Evolutionary conservation across 1,284 basidiomycete genomes (phyloP).

Genomic region (Melanopsichium pennsylvanicum): DNA sequence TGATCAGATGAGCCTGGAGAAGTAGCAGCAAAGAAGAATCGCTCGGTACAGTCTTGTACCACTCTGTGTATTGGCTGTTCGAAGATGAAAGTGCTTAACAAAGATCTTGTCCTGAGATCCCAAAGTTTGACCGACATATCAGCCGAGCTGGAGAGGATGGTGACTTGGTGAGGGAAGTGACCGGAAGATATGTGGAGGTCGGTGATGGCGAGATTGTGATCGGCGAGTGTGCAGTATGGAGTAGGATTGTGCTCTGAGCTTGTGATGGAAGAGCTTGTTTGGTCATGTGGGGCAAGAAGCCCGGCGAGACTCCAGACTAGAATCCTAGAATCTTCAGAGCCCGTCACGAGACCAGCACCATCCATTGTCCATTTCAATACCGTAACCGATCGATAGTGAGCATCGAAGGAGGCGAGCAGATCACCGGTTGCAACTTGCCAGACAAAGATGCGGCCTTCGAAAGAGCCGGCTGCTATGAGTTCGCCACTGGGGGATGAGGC

Average conservation of each 20-base stretch:
- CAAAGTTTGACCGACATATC: constrained; percentile 96
- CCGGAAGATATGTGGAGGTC: constrained; percentile 82
- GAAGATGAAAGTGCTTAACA: constrained; percentile 83
- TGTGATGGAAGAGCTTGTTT: constrained; percentile 40
- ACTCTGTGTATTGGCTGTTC: constrained; percentile 76
- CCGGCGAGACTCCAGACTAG: constrained; percentile 88
- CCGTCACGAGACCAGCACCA: constrained; percentile 80
- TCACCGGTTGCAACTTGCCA: constrained; percentile 96
- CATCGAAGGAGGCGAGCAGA: constrained; percentile 87
- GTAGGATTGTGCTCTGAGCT: constrained; percentile 68
- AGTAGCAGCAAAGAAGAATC: constrained; percentile 81
- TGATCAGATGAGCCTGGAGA: constrained; percentile 66
- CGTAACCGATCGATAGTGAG: constrained; percentile 88
- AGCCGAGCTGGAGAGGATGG: constrained; percentile 80
- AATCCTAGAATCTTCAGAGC: constrained; percentile 86
- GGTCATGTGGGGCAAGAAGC: constrained; percentile 69
- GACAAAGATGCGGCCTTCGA: constrained; percentile 86
- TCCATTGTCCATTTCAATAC: constrained; percentile 84
- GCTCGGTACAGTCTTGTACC: constrained; percentile 82
- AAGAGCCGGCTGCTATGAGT: constrained; percentile 85
- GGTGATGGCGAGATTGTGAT: constrained; percentile 89
- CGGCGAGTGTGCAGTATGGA: constrained; percentile 81
- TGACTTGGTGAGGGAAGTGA: constrained; percentile 75
- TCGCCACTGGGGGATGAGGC: constrained; percentile 76
- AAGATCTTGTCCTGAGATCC: constrained; percentile 78